Evolutionary conservation across 148 eudicot genomes (phyloP), one percentile per base, ranked within the genome.

Genomic region (Camellia sinensis): DNA sequence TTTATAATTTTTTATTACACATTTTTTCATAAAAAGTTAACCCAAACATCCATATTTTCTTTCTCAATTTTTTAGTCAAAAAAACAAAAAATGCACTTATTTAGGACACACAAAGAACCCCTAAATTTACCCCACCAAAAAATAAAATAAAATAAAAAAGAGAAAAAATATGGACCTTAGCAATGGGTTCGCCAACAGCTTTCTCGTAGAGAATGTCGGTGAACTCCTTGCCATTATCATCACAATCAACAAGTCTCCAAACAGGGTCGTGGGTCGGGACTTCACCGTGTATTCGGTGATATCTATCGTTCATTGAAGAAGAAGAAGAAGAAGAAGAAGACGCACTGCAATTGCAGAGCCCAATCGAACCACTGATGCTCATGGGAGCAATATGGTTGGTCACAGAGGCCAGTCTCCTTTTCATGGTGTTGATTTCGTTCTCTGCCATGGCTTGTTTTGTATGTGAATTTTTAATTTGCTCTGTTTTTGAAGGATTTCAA

Each of bases 111-210:
- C n/a, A n/a, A n/a, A n/a, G n/a, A n/a, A n/a, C n/a, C n/a, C n/a
- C n/a, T n/a, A n/a, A n/a, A n/a, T n/a, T n/a, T n/a, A n/a, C 37
- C 37, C 37, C 37, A n/a, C 1, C 1, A 1, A 29, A 29, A 29
- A 29, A 29, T 22, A 29, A 29, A 29, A 29, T 29, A 29, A 29
- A 29, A 29, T 29, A 29, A 29, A 29, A 29, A 29, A 29, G 37
- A 29, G 37, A 29, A 29, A 29, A 29, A 29, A 0, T 29, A 1
- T 29, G 37, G 52, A 95, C 99, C 97, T 95, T 95, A 50, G 99
- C 99, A 83, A 96, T 96, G 85, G 86, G 91, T 84, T 96, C 99
- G 2, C 90, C 98, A 13, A 80, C 86, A 6, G 99, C 93, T 83
- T 96, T 96, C 79, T 96, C 92, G 22, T 96, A 96, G 41, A 96